Conservation (phyloP, 2,329 filamentous ascomycete genomes). For the Emmonsiellopsis sp. region DNA sequence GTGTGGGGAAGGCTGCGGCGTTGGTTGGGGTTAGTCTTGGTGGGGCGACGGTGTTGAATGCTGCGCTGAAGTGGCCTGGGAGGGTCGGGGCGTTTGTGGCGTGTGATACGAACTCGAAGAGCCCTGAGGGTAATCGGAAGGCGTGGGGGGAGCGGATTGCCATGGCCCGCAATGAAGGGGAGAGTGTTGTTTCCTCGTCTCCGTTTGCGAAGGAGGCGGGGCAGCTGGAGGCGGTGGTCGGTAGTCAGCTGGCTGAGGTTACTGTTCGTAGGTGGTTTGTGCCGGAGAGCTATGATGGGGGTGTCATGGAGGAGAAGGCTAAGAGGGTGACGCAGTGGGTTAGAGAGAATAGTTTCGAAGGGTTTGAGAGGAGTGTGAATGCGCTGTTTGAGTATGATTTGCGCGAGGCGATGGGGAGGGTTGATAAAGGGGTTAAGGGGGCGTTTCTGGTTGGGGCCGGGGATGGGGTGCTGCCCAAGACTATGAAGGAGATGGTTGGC, state of each 20-base stretch:
- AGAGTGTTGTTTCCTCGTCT: too few relatives aligned
- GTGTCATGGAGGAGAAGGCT: slow-evolving; percentile 41
- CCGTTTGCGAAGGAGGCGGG: slow-evolving; percentile 22
- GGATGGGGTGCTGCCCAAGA: slow-evolving; percentile 67
- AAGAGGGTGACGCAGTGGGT: slow-evolving; percentile 61
- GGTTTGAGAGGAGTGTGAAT: slow-evolving; percentile 75
- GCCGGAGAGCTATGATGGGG: slow-evolving; percentile 46
- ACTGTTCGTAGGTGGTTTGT: slow-evolving; percentile 74
- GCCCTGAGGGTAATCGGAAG: slow-evolving; percentile 63
- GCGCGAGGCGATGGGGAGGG: slow-evolving; percentile 31
- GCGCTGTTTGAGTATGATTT: slow-evolving; percentile 45
- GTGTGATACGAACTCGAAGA: slow-evolving; percentile 69
- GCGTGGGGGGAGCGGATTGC: slow-evolving; percentile 72
- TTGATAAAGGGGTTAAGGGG: slow-evolving; percentile 30
- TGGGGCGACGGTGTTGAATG: slow-evolving; percentile 67
- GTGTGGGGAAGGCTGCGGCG: slow-evolving; percentile 56
- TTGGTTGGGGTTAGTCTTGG: slow-evolving; percentile 74
- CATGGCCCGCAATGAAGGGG: slow-evolving; percentile 51
- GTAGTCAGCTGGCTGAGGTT: slow-evolving; percentile 53
- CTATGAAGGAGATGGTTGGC: slow-evolving; percentile 66
- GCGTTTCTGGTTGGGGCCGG: slow-evolving; percentile 63
- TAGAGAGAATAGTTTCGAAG: slow-evolving; percentile 56
- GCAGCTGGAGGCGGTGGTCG: slow-evolving; percentile 51
- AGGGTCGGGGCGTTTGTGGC: slow-evolving; percentile 56
- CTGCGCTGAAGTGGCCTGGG: slow-evolving; percentile 57